Base-by-base conservation (phyloP, 352 stramenopile species). In the Phytopythium sindhum region DNA sequence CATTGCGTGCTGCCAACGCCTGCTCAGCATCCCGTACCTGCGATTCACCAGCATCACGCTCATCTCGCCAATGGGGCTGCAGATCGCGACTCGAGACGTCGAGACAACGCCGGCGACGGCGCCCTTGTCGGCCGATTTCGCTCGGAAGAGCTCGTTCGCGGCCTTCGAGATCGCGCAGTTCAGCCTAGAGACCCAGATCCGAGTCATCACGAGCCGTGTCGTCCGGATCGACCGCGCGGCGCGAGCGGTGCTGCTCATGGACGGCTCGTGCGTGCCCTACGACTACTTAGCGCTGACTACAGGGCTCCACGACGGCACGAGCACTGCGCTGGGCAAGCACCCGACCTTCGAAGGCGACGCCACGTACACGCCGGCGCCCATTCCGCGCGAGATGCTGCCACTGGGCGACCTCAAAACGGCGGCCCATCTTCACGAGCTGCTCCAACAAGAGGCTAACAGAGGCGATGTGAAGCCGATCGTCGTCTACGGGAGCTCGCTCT, bases 1-100 rank as follows among this genome's bases (percentile, higher is more conserved):
- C 14, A 63, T 97, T 15, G 80, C 87, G n/a, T 78, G 87, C 23
- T 73, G 97, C 26, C 72, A 93, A 72, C 74, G 75, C 1, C 74
- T 98, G 26, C 61, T 96, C 4, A 66, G 73, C 8, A 79, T 91
- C 17, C 87, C 87, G n/a, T 95, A 97, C 72, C 48, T 95, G 61
- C 76, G 90, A 11, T 94, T 97, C 61, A 80, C 85, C 1, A 96
- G 88, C 66, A 64, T 98, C 37, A 93, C 86, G 37, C 75, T 98
- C 35, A 74, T 97, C 12, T 91, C 86, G 19, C 87, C 89, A 0
- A 67, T 78, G 57, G 90, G 90, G 1, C 58, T 95, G 35, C 72
- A 71, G 9, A 50, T 90, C 6, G 79, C 73, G 4, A 53, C 69
- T 35, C 56, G 56, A 26, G 56, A 61, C 23, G 66, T 65, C 45